Evolutionary conservation across 2,329 filamentous ascomycete genomes (phyloP).

Genomic region (Aspergillus amoenus): DNA sequence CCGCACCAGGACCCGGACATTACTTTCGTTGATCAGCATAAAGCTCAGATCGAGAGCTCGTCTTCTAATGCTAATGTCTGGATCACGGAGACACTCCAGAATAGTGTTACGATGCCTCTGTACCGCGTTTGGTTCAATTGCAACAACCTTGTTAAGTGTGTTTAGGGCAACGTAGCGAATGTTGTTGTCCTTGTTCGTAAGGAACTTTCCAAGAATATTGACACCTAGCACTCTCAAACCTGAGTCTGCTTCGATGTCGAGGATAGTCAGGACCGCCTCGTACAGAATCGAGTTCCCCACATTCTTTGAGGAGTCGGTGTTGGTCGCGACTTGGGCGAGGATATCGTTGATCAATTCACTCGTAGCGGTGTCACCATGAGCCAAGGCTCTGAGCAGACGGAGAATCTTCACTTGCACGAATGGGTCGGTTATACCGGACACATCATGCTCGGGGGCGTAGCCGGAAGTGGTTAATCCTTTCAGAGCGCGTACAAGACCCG

Average conservation of each 20-base stretch:
- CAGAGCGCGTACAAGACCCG: constrained; percentile 80
- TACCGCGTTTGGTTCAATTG: constrained; percentile 95
- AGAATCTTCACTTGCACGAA: constrained; percentile 98
- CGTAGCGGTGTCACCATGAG: constrained; percentile 78
- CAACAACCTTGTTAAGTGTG: constrained; percentile 95
- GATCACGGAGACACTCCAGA: constrained; percentile 89
- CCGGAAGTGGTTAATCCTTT: constrained; percentile 93
- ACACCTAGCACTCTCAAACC: constrained; percentile 91
- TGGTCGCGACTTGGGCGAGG: constrained; percentile 92
- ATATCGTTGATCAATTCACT: constrained; percentile 99
- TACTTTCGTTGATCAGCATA: constrained; percentile 94
- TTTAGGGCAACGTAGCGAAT: constrained; percentile 98
- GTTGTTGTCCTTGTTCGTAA: constrained; percentile 98
- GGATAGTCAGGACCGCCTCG: constrained; percentile 92
- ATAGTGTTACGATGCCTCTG: constrained; percentile 97
- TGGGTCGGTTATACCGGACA: constrained; percentile 95
- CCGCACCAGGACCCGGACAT: constrained; percentile 88
- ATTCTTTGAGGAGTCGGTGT: constrained; percentile 97
- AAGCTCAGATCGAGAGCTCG: constrained; percentile 97
- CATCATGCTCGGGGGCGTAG: constrained; percentile 96
- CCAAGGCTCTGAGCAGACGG: constrained; percentile 79
- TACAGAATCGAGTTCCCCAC: constrained; percentile 98
- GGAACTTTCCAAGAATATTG: constrained; percentile 96
- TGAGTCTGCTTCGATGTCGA: constrained; percentile 97
- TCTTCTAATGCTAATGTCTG: constrained; percentile 95